Evolutionary conservation across 331 rosid genomes (phyloP).

Genomic region (Erythrophleum ivorense): DNA sequence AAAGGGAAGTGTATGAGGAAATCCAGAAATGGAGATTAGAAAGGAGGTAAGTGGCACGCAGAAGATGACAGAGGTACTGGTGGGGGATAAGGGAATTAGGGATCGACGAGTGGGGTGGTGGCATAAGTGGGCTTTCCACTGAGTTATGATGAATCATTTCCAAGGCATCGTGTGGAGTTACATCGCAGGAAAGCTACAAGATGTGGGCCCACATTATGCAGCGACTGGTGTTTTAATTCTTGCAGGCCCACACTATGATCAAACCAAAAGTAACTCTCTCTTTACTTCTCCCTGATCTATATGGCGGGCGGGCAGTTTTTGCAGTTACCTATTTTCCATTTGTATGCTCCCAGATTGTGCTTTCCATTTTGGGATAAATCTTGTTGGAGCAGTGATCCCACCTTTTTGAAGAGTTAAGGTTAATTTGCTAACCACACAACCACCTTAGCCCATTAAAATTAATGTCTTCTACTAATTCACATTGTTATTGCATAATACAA

Average conservation of each 20-base stretch:
- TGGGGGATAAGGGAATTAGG: not conserved
- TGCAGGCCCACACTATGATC: constrained; percentile 18
- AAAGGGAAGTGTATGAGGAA: not conserved
- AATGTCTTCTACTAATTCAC: too few relatives aligned
- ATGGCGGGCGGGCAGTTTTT: constrained; percentile 45
- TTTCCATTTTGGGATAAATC: constrained; percentile 38
- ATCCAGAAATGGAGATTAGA: not conserved
- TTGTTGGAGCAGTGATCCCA: not conserved
- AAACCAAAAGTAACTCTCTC: not conserved
- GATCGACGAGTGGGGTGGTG: constrained; percentile 43
- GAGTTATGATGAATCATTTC: constrained; percentile 46
- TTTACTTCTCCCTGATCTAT: not conserved
- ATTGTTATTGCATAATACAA: too few relatives aligned
- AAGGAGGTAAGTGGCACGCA: not conserved
- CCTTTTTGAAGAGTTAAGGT: not conserved
- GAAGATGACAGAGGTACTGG: not conserved
- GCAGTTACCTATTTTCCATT: constrained; percentile 43
- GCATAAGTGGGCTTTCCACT: constrained; percentile 62
- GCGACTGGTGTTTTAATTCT: constrained; percentile 42
- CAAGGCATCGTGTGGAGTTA: constrained; percentile 38
- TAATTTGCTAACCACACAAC: not conserved
- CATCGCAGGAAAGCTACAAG: constrained; percentile 33
- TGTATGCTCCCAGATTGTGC: not conserved
- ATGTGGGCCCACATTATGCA: constrained; percentile 39
- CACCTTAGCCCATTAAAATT: too few relatives aligned